These are phyloP conservation scores for Thyridium curvatum DNA, from an alignment of 2,329 filamentous ascomycete species.

Conservation along the genomic window DNA sequence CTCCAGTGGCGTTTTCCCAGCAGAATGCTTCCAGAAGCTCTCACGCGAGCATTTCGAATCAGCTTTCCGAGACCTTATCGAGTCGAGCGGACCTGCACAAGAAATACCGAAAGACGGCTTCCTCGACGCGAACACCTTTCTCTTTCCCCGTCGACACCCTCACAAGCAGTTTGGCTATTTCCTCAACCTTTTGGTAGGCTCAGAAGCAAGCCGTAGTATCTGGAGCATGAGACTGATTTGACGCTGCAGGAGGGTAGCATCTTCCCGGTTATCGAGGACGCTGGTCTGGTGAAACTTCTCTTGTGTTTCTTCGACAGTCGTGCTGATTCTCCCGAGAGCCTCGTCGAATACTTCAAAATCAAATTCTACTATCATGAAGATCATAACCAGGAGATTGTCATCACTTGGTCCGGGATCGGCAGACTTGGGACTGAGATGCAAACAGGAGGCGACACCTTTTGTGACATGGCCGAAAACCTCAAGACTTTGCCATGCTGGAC, in stretches of 20 bases:
- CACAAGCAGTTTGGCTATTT: background rate
- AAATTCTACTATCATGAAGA: background rate
- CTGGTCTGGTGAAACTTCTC: background rate
- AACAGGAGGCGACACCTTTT: no score
- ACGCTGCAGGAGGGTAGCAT: background rate
- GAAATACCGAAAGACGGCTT: background rate
- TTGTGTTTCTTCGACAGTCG: slow-evolving; percentile 1
- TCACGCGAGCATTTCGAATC: background rate
- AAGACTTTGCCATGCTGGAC: no score
- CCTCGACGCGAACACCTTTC: background rate
- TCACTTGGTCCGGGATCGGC: slow-evolving; percentile 1
- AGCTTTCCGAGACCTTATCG: background rate
- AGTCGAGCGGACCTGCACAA: background rate
- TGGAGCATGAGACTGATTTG: no score
- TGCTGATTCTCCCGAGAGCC: background rate
- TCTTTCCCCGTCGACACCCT: background rate
- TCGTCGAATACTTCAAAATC: slow-evolving; percentile 2
- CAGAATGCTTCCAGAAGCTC: slow-evolving; percentile 1
- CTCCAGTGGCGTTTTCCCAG: slow-evolving; percentile 2
- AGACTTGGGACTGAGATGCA: background rate
- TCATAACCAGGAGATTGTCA: background rate
- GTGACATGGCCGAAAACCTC: no score
- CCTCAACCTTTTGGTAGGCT: background rate
- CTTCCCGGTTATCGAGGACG: background rate
- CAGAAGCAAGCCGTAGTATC: no score